A percentile compares a stretch with the other conserved stretches of the same genome.
phyloP scores from a whole-genome alignment of 768 basidiomycete species.

The Hericium erinaceus region DNA sequence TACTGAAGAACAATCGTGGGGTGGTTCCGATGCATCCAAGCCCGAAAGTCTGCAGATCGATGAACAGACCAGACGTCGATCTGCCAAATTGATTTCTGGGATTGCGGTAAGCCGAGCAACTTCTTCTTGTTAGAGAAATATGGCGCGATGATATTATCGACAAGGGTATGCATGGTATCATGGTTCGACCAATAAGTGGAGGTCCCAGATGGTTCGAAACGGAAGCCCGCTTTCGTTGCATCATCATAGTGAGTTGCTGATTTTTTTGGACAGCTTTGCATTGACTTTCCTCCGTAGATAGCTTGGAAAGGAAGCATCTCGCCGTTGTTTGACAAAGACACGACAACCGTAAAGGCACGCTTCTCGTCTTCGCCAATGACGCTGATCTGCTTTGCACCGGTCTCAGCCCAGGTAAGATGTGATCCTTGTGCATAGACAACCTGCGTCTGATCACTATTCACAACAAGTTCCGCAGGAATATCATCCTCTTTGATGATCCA shows the following conservation, averaged over 20 bases:
- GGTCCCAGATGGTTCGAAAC: slow-evolving; percentile 18
- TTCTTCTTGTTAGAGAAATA: slow-evolving; percentile 18
- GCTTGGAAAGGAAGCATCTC: slow-evolving; percentile 28
- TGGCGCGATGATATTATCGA: slow-evolving; percentile 23
- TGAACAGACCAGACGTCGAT: slow-evolving; percentile 32
- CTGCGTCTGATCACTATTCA: slow-evolving; percentile 32
- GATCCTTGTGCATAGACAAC: slow-evolving; percentile 17
- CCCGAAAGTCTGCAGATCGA: slow-evolving; percentile 23
- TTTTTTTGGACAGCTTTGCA: slow-evolving; percentile 17
- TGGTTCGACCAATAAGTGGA: slow-evolving; percentile 23
- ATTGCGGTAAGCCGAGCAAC: slow-evolving; percentile 8
- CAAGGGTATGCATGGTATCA: slow-evolving; percentile 20
- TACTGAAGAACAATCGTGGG: slow-evolving; percentile 15
- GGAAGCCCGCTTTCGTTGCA: slow-evolving; percentile 15
- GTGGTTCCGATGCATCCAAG: slow-evolving; percentile 24
- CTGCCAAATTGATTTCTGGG: slow-evolving; percentile 21
- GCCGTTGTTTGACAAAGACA: slow-evolving; percentile 23
- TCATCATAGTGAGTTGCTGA: slow-evolving; percentile 14
- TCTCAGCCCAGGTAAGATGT: slow-evolving; percentile 21
- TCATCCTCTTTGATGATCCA: slow-evolving; percentile 18
- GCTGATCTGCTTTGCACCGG: slow-evolving; percentile 26
- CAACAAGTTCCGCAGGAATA: slow-evolving; percentile 19
- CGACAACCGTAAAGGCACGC: slow-evolving; percentile 30
- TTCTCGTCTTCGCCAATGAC: slow-evolving; percentile 30
- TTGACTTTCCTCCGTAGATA: slow-evolving; percentile 25